A percentile compares a stretch with the other conserved stretches of the same genome.
Evolutionary conservation across 495 filamentous ascomycete genomes (phyloP).

Genomic region (Podospora pseudocomata): DNA sequence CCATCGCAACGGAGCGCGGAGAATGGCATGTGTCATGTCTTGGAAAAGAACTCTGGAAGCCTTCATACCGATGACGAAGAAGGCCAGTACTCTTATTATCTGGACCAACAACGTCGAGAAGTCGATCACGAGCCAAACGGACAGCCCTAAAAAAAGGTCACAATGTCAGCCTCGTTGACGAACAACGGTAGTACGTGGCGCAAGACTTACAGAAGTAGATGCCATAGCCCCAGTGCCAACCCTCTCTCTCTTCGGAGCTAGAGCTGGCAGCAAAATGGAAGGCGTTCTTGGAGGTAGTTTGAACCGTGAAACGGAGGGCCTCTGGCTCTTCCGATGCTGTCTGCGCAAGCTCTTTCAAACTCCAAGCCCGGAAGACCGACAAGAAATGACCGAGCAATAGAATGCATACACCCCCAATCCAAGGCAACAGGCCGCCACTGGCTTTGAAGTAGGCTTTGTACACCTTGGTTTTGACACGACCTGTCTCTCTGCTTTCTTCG

Average conservation of each 20-base stretch:
- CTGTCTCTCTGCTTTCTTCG: constrained; percentile 44
- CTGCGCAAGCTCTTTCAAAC: constrained; percentile 33
- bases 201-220: constrained; percentile 20
- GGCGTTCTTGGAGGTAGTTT: not conserved
- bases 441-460: constrained; percentile 58
- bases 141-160: constrained; percentile 17
- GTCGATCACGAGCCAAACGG: constrained; percentile 28
- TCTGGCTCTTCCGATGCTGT: constrained; percentile 16
- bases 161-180: not conserved
- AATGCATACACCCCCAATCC: constrained; percentile 44
- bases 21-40: constrained; percentile 38
- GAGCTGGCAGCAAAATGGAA: not conserved
- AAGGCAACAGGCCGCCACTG: constrained; percentile 54
- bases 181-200: not conserved
- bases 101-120: constrained; percentile 29
- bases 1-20: constrained; percentile 49
- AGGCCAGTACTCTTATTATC: constrained; percentile 27
- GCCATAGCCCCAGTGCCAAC: constrained; percentile 11
- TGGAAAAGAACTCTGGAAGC: constrained; percentile 41
- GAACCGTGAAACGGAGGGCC: constrained; percentile 12
- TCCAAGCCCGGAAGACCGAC: constrained; percentile 31
- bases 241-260: not conserved
- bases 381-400: constrained; percentile 46
- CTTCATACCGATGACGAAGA: constrained; percentile 32
- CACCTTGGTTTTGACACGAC: constrained; percentile 51